Evolutionary conservation across 257 asterid genomes (phyloP).

Genomic region (Solanum bukasovii): DNA sequence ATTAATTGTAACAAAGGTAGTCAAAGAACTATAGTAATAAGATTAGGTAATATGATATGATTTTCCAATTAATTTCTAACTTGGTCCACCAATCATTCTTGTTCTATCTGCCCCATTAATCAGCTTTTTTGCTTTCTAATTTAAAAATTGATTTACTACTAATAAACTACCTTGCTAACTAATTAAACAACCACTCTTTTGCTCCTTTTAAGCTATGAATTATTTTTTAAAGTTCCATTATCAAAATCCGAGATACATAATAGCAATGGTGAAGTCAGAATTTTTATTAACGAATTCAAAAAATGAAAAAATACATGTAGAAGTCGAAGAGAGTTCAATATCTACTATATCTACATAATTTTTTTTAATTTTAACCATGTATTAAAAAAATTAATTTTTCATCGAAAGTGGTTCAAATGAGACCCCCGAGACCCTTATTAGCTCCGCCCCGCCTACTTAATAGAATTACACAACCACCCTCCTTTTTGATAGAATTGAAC

Average conservation of each 20-base stretch:
- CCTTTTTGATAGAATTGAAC: slow-evolving; percentile 16
- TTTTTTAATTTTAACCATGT: background rate
- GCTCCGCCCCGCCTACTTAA: background rate
- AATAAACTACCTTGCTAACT: background rate
- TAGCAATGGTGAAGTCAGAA: background rate
- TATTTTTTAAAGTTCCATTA: background rate
- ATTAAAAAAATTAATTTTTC: too few relatives aligned
- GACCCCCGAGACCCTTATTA: background rate
- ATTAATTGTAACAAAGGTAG: background rate
- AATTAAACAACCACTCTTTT: background rate
- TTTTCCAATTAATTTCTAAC: background rate
- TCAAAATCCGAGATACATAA: background rate
- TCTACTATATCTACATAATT: too few relatives aligned
- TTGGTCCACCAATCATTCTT: background rate
- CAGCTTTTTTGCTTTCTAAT: background rate
- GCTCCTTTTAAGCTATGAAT: background rate
- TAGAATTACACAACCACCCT: slow-evolving; percentile 34
- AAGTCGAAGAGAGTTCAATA: too few relatives aligned
- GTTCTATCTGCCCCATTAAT: slow-evolving; percentile 30
- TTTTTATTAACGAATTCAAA: too few relatives aligned
- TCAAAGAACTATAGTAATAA: background rate
- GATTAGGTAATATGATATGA: background rate
- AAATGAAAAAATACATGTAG: too few relatives aligned
- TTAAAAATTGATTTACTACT: slow-evolving; percentile 2
- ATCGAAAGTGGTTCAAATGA: background rate